Evolutionary conservation across 331 rosid genomes (phyloP).

Genomic region (Phaseolus coccineus): DNA sequence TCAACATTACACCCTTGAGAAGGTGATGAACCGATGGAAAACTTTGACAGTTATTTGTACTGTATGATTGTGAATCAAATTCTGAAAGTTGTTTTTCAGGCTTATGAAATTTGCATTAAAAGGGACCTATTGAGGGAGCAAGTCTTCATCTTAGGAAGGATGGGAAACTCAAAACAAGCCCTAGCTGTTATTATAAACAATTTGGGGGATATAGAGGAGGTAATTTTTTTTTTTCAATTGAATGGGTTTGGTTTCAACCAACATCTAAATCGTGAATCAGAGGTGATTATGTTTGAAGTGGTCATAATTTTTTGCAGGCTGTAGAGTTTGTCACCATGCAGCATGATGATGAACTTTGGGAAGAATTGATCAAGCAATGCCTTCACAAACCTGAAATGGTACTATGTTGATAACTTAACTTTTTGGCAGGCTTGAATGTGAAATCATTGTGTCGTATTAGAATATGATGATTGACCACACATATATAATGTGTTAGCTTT

Average conservation of each 20-base stretch:
- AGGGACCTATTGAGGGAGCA: constrained; percentile 84
- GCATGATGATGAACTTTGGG: constrained; percentile 99
- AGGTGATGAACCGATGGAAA: constrained; percentile 59
- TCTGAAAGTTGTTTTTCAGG: constrained; percentile 63
- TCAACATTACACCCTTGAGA: constrained; percentile 97
- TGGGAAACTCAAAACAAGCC: constrained; percentile 95
- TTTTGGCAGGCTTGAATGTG: constrained; percentile 7
- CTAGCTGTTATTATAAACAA: constrained; percentile 82
- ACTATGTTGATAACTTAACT: constrained; percentile 28
- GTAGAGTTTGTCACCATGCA: constrained; percentile 95
- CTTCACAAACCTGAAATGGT: constrained; percentile 99
- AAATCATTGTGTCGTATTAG: constrained; percentile 1
- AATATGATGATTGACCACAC: constrained; percentile 14
- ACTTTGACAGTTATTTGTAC: constrained; percentile 30
- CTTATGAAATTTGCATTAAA: constrained; percentile 79
- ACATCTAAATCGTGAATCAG: constrained; percentile 32
- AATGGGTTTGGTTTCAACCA: constrained; percentile 37
- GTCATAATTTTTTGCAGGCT: constrained; percentile 65
- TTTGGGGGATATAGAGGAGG: constrained; percentile 96
- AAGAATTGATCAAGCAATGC: constrained; percentile 91
- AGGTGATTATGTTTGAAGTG: constrained; percentile 41
- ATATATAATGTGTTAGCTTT: constrained; percentile 14
- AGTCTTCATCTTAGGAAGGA: constrained; percentile 95
- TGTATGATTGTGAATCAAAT: constrained; percentile 35
- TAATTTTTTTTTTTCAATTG: constrained; percentile 49